Base-by-base conservation (phyloP, 2,329 filamentous ascomycete species). In the Drechslerella dactyloides region DNA sequence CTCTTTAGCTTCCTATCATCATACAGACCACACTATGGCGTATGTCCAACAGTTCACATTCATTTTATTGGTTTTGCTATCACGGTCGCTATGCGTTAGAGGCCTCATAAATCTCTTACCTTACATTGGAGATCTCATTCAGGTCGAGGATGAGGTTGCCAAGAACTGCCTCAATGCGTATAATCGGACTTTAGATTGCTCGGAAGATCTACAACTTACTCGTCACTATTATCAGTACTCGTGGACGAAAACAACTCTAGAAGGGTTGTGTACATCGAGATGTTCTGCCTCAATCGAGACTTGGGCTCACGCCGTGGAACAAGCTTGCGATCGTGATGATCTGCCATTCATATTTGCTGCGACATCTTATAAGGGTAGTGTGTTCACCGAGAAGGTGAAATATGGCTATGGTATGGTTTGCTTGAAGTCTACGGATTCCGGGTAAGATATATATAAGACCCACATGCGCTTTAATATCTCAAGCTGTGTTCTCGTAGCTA, bases 391-490 rank as follows among this genome's bases (percentile, higher is more conserved):
- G 21, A 61, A 61, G 21, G 13, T 61, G 33, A 61, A 40, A 17
- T 61, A 61, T 53, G 57, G 57, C 13, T 27, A 40, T 10, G 48
- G 42, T 15, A 61, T 61, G 57, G 57, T 35, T 4, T 61, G 57
- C 19, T 37, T 53, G 46, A 61, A 61, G 33, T 61, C 57, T 15
- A 53, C 2, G n/a, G 57, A 61, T 19, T 11, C 44, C 8, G 17
- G 4, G 23, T 27, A 44, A 44, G 21, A 37, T 33, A 4, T 3
- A 33, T 33, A 33, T 33, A 33, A 8, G 8, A 30, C 30, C 30
- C 24, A 48, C 30, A 50, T 48, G n/a, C 19, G 6, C 19, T 3
- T 19, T 48, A 48, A 48, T 15, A 35, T 33, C 13, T 30, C 7
- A 37, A 19, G 19, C 19, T 21, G 13, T 8, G 40, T 40, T 42